A percentile compares a stretch with the other conserved stretches of the same genome.
Conservation (phyloP, 2,329 filamentous ascomycete genomes). For the Sarocladium kiliense region DNA sequence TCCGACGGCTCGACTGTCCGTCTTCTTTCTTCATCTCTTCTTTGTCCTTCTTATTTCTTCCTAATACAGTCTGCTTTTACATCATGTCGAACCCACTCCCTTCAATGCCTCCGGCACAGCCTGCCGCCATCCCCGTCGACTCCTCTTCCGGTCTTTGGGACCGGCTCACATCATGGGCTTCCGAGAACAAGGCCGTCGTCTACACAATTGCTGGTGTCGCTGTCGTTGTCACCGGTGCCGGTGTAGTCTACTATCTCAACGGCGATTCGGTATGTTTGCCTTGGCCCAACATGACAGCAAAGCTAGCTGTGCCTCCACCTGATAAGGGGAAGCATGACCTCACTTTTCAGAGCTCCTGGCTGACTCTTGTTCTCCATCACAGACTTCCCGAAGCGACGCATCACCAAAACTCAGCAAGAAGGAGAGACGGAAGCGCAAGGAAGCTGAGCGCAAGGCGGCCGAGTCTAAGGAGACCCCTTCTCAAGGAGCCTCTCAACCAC, state of each 20-base stretch:
- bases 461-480: conserved; percentile 25
- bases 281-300: background rate
- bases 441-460: conserved; percentile 58
- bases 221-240: conserved; percentile 83
- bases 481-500: conserved; percentile 32
- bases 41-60: conserved; percentile 17
- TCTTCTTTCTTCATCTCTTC: conserved; percentile 17
- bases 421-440: conserved; percentile 83
- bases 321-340: background rate
- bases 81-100: conserved; percentile 42
- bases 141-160: conserved; percentile 75
- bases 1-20: conserved; percentile 21
- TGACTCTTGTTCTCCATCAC: conserved; percentile 6
- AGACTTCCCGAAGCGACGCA: conserved; percentile 41
- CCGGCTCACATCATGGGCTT: conserved; percentile 83
- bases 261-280: conserved; percentile 44
- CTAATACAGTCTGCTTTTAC: conserved; percentile 16
- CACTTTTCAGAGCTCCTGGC: background rate
- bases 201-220: conserved; percentile 96
- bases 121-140: conserved; percentile 43
- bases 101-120: conserved; percentile 40
- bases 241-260: conserved; percentile 86
- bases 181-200: conserved; percentile 90
- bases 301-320: background rate
- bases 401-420: conserved; percentile 80